Conservation (phyloP, 208 protist species). For the Vickermania ingenoplastis region DNA sequence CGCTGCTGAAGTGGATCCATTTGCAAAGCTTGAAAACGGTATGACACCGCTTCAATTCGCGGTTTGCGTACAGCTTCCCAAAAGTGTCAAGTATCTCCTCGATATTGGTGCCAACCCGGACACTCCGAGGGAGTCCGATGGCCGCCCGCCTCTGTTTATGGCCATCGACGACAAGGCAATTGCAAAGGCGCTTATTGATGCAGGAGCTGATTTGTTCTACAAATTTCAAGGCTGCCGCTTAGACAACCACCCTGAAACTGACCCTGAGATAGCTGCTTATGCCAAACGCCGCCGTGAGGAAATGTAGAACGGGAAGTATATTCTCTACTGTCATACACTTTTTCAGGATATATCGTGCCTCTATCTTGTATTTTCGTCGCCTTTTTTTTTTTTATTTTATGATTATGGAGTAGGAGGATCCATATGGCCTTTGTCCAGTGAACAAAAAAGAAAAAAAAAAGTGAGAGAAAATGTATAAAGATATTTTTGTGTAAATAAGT, state of each 20-base stretch:
- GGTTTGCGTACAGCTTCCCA: conserved; percentile 42
- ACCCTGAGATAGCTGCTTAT: conserved; percentile 46
- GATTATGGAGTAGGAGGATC: too few species aligned
- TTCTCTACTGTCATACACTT: conserved; percentile 1
- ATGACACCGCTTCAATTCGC: conserved; percentile 85
- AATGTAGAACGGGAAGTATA: conserved; percentile 24
- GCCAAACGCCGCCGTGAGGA: conserved; percentile 16
- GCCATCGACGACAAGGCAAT: conserved; percentile 59
- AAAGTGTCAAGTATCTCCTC: conserved; percentile 45
- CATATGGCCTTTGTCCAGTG: too few species aligned
- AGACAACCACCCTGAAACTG: conserved; percentile 71
- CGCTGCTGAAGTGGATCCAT: conserved; percentile 42
- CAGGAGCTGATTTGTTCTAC: conserved; percentile 55
- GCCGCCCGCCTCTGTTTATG: conserved; percentile 81
- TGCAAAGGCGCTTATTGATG: conserved; percentile 51
- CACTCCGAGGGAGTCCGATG: conserved; percentile 43
- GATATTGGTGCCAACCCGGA: conserved; percentile 71
- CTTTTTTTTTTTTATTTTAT: too few species aligned
- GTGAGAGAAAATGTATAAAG: conserved; percentile 1
- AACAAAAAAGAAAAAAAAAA: conserved; percentile 9
- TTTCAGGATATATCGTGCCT: not conserved
- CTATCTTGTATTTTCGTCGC: too few species aligned
- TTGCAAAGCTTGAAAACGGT: conserved; percentile 33
- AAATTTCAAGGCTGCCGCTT: conserved; percentile 66
- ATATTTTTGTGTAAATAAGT: conserved; percentile 8